A percentile compares a stretch with the other conserved stretches of the same genome.
Conservation (phyloP, 208 protist species). For the Crithidia sp. region DNA sequence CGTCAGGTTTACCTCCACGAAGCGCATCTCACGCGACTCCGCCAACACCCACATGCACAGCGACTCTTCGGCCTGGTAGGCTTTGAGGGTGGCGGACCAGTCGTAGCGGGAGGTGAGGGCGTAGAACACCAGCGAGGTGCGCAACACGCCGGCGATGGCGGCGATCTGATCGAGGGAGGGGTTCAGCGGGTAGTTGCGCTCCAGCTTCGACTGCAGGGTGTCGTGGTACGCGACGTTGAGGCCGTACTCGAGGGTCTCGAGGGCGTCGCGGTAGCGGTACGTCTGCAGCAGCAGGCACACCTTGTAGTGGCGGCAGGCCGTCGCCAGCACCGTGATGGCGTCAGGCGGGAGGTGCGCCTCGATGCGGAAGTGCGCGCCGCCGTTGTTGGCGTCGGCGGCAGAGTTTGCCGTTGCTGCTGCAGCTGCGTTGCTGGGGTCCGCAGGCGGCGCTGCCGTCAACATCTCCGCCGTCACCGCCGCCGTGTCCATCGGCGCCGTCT, state of each 20-base stretch:
- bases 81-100: slow-evolving; percentile 48
- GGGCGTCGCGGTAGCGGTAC: slow-evolving; percentile 89
- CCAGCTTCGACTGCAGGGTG: slow-evolving; percentile 79
- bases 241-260: slow-evolving; percentile 82
- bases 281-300: slow-evolving; percentile 72
- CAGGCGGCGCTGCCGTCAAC: slow-evolving; percentile 17
- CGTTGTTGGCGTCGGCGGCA: slow-evolving; percentile 7
- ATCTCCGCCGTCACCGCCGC: not conserved
- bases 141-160: slow-evolving; percentile 65
- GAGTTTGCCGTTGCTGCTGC: not conserved
- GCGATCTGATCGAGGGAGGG: slow-evolving; percentile 86
- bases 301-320: slow-evolving; percentile 64
- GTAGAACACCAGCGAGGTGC: slow-evolving; percentile 83
- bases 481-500: slow-evolving; percentile 23
- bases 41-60: slow-evolving; percentile 89
- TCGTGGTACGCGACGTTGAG: slow-evolving; percentile 77
- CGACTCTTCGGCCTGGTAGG: slow-evolving; percentile 66
- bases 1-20: slow-evolving; percentile 85
- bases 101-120: slow-evolving; percentile 62
- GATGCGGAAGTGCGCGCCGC: slow-evolving; percentile 14
- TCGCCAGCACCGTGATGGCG: slow-evolving; percentile 55
- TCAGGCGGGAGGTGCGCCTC: slow-evolving; percentile 46
- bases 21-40: slow-evolving; percentile 80
- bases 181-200: slow-evolving; percentile 60
- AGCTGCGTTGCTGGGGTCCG: not conserved